These are phyloP conservation scores for Cryptococcus sp. DNA, from an alignment of 1,284 basidiomycete species.

Conservation along the genomic window DNA sequence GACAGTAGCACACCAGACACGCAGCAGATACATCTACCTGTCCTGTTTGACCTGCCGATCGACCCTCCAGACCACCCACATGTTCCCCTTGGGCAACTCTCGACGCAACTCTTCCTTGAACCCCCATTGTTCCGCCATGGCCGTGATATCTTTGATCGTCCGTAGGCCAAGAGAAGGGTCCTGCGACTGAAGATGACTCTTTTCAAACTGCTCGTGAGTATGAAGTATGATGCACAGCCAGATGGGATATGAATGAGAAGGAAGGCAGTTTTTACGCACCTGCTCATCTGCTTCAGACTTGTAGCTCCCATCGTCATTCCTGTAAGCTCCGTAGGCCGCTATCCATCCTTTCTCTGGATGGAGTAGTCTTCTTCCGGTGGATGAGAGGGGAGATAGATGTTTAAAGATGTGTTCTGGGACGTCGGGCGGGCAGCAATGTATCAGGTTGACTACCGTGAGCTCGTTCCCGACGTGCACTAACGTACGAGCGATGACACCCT, in stretches of 20 bases:
- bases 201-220: slow-evolving; percentile 28
- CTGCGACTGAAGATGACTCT: slow-evolving; percentile 20
- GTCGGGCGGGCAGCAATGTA: slow-evolving; percentile 32
- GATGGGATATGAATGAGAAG: not conserved
- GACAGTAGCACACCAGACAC: too few relatives aligned
- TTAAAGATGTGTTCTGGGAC: slow-evolving; percentile 33
- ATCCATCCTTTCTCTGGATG: slow-evolving; percentile 22
- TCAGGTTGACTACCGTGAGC: slow-evolving; percentile 30
- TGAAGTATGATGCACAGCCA: not conserved
- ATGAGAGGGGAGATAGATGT: slow-evolving; percentile 19
- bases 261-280: slow-evolving; percentile 21
- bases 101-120: slow-evolving; percentile 21
- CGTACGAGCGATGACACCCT: slow-evolving; percentile 7
- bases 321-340: slow-evolving; percentile 33
- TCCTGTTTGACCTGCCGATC: not conserved
- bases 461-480: not conserved
- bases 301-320: slow-evolving; percentile 33
- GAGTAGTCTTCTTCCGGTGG: slow-evolving; percentile 8
- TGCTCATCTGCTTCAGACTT: slow-evolving; percentile 25
- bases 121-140: slow-evolving; percentile 29
- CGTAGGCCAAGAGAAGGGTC: slow-evolving; percentile 28
- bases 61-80: slow-evolving; percentile 34
- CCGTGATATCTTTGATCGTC: slow-evolving; percentile 20
- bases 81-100: slow-evolving; percentile 39
- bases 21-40: too few relatives aligned